Conservation (phyloP, 768 basidiomycete genomes). For the Stropharia rugosoannulata region DNA sequence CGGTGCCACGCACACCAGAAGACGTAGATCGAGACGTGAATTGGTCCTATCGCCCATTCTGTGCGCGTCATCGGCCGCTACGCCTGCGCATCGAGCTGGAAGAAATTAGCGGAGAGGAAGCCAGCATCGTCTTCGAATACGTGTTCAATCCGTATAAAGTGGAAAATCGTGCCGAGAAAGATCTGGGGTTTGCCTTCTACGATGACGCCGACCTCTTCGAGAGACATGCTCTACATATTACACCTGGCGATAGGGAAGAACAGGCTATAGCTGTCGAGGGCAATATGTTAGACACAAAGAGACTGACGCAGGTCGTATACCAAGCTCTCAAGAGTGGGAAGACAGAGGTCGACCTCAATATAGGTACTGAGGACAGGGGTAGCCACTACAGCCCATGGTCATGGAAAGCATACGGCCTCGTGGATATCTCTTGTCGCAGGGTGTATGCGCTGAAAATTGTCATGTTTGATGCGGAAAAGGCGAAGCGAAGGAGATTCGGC, state of each 20-base stretch:
- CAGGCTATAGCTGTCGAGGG: conserved; percentile 24
- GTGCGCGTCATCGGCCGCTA: conserved; percentile 32
- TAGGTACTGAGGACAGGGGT: conserved; percentile 27
- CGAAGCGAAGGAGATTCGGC: conserved; percentile 24
- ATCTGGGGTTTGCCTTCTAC: conserved; percentile 33
- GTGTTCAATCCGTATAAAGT: conserved; percentile 30
- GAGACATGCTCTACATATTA: conserved; percentile 25
- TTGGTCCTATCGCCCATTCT: conserved; percentile 34
- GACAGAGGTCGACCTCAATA: conserved; percentile 34
- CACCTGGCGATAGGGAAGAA: conserved; percentile 11
- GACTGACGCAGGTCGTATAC: conserved; percentile 32
- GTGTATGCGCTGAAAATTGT: conserved; percentile 42
- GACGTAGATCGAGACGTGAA: conserved; percentile 26
- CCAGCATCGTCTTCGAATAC: conserved; percentile 38
- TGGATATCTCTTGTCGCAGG: conserved; percentile 37
- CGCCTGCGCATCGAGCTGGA: conserved; percentile 34
- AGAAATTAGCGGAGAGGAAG: conserved; percentile 38
- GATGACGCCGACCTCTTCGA: conserved; percentile 28
- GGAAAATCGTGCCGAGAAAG: conserved; percentile 23
- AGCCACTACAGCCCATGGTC: conserved; percentile 27
- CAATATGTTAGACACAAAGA: conserved; percentile 22
- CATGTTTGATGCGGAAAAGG: conserved; percentile 27
- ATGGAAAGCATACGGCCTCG: conserved; percentile 36
- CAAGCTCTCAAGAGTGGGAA: conserved; percentile 35
- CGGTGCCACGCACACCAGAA: conserved; percentile 32